Evolutionary conservation across 352 stramenopile genomes (phyloP).

Genomic region (Pythium pectinolyticum): DNA sequence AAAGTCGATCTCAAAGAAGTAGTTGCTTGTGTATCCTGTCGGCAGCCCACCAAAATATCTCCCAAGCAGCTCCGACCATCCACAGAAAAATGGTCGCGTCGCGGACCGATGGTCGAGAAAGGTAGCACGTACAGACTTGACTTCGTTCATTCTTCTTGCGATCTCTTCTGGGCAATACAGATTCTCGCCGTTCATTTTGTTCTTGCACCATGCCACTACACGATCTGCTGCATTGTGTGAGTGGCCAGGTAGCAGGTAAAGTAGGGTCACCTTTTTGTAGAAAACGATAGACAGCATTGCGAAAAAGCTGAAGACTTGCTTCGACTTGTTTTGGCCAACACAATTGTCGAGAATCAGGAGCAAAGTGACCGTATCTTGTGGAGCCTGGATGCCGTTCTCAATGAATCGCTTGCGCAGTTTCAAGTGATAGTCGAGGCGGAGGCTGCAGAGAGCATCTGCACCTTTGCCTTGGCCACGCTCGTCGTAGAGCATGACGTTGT

Average conservation of each 20-base stretch:
- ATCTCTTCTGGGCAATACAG: neutral
- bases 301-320: constrained; percentile 10
- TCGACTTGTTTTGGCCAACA: constrained; percentile 6
- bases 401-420: neutral
- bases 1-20: constrained; percentile 7
- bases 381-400: neutral
- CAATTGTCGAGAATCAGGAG: constrained; percentile 1
- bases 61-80: neutral
- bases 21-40: neutral
- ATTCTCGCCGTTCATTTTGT: constrained; percentile 7
- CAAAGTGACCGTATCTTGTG: neutral
- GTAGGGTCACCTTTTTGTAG: constrained; percentile 5
- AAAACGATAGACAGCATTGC: constrained; percentile 3
- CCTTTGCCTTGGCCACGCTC: constrained; percentile 2
- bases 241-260: constrained; percentile 3
- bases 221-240: constrained; percentile 6
- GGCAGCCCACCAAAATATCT: constrained; percentile 1
- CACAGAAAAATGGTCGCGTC: neutral
- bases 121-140: neutral
- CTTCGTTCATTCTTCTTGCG: neutral
- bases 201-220: constrained; percentile 7
- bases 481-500: constrained; percentile 1
- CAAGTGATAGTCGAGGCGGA: neutral
- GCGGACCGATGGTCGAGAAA: neutral
- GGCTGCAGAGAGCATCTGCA: neutral